These are phyloP conservation scores for Plenodomus biglobosus DNA, from an alignment of 2,329 filamentous ascomycete species.

Conservation along the genomic window DNA sequence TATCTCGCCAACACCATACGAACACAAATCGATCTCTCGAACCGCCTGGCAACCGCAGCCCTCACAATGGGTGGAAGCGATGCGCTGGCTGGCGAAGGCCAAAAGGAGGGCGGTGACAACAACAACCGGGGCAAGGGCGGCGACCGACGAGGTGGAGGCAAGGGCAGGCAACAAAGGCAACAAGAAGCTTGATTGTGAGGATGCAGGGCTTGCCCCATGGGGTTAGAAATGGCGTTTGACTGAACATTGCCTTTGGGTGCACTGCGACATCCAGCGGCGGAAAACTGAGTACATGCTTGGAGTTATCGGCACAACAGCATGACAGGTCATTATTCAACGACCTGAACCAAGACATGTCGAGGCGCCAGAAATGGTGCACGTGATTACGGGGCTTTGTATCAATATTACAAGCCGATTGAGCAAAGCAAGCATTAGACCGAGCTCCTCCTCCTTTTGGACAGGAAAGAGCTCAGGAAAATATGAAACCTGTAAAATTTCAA, in stretches of 20 bases:
- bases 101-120: slow-evolving; percentile 37
- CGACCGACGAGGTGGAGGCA: slow-evolving; percentile 35
- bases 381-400: not conserved
- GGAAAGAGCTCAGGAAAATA: not conserved
- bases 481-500: not conserved
- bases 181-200: slow-evolving; percentile 35
- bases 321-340: not conserved
- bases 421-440: not conserved
- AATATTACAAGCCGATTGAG: not conserved
- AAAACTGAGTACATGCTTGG: not conserved
- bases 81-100: slow-evolving; percentile 38
- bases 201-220: slow-evolving; percentile 13
- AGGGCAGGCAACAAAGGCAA: slow-evolving; percentile 38
- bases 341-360: not conserved
- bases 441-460: not conserved
- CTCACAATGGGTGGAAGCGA: slow-evolving; percentile 52
- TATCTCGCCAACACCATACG: slow-evolving; percentile 98
- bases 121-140: slow-evolving; percentile 34
- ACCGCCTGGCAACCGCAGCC: slow-evolving; percentile 75
- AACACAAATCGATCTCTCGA: slow-evolving; percentile 97
- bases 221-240: slow-evolving; percentile 23
- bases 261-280: not conserved
- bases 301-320: not conserved
- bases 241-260: slow-evolving; percentile 2
- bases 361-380: not conserved